These are phyloP conservation scores for Croton laevigatus DNA, from an alignment of 441 rosid genomes.

Conservation along the genomic window DNA sequence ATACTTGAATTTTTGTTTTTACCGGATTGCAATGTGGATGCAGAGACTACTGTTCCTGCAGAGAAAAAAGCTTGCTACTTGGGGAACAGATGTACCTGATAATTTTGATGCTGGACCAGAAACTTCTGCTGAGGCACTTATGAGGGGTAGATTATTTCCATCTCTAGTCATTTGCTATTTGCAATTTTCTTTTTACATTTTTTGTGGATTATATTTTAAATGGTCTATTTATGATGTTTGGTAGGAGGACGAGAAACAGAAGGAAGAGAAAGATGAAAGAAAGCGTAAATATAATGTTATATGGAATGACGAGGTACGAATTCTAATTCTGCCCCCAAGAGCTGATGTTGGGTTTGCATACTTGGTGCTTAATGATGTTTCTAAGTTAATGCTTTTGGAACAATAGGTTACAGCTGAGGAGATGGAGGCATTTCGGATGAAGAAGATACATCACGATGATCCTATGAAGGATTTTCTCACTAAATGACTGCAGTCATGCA, in stretches of 20 bases:
- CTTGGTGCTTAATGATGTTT: neutral
- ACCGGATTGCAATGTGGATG: neutral
- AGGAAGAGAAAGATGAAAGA: constrained; percentile 2
- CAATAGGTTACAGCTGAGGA: constrained; percentile 60
- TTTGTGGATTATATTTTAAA: too few relatives aligned
- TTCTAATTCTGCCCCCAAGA: neutral
- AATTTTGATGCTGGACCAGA: constrained; percentile 64
- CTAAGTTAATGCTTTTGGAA: neutral
- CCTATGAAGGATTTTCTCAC: constrained; percentile 61
- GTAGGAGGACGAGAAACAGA: neutral
- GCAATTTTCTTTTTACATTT: too few relatives aligned
- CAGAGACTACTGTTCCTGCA: constrained; percentile 7
- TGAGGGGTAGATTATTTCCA: constrained; percentile 48
- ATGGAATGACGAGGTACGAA: neutral
- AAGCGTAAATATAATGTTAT: constrained; percentile 3
- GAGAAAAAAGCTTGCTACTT: constrained; percentile 63
- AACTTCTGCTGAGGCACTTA: constrained; percentile 60
- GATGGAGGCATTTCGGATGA: constrained; percentile 76
- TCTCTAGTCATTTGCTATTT: too few relatives aligned
- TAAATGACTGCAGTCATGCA: neutral
- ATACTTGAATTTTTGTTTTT: neutral
- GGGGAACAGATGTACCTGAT: constrained; percentile 80
- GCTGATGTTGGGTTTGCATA: neutral
- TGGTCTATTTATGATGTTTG: neutral
- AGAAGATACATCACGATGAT: constrained; percentile 59